phyloP scores from a whole-genome alignment of 2,329 filamentous ascomycete genomes.

The Tolypocladium album region DNA sequence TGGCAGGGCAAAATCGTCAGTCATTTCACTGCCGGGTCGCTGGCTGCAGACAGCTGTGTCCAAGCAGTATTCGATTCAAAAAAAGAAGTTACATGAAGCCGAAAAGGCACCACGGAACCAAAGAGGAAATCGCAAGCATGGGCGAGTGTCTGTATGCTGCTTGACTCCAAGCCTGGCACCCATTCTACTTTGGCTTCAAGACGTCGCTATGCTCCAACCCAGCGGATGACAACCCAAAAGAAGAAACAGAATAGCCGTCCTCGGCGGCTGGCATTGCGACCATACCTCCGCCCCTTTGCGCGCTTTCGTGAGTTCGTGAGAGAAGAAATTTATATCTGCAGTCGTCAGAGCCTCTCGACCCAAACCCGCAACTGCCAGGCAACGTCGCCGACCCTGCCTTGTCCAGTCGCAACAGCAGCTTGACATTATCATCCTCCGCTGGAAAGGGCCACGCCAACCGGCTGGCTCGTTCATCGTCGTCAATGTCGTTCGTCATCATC shows the following conservation, averaged over 20 bases:
- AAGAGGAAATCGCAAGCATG: background rate
- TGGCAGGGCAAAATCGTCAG: background rate
- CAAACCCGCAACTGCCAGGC: background rate
- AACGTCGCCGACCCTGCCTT: background rate
- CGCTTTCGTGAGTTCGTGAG: slow-evolving; percentile 22
- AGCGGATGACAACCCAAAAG: background rate
- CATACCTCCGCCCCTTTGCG: slow-evolving; percentile 1
- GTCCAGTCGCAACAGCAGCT: background rate
- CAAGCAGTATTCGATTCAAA: background rate
- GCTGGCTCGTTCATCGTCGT: slow-evolving; percentile 2
- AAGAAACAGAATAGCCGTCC: background rate
- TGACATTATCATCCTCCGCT: background rate
- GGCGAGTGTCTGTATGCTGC: slow-evolving; percentile 3
- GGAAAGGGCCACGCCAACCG: background rate
- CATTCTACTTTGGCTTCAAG: slow-evolving; percentile 2
- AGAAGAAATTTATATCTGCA: slow-evolving; percentile 21
- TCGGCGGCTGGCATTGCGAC: background rate
- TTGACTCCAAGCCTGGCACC: background rate
- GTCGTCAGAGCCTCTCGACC: slow-evolving; percentile 6
- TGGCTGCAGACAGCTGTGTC: background rate
- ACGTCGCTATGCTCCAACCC: slow-evolving; percentile 4
- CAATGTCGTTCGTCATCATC: slow-evolving; percentile 5
- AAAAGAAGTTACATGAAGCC: background rate
- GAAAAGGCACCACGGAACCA: background rate
- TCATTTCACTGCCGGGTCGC: background rate